Conservation (phyloP, 2,329 filamentous ascomycete species). For the Fusarium annulatum region DNA sequence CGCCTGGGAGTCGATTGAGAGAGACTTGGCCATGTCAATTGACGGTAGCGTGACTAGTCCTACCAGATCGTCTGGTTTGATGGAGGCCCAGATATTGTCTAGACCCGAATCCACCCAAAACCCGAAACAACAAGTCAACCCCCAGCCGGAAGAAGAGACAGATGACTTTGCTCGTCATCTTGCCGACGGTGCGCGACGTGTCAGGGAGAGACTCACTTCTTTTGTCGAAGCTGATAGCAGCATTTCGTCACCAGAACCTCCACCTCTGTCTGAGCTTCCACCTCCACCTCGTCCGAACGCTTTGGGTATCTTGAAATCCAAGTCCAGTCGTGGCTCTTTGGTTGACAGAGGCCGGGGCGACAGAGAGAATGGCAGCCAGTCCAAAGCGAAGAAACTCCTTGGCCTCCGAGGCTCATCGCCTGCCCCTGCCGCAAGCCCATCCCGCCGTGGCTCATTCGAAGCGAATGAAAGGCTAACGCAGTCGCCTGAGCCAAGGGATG, state of each 20-base stretch:
- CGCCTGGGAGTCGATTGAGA: slow-evolving; percentile 58
- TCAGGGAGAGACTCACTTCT: slow-evolving; percentile 78
- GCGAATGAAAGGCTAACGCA: slow-evolving; percentile 23
- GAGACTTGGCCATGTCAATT: slow-evolving; percentile 42
- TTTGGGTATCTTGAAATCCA: slow-evolving; percentile 72
- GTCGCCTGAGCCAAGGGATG: slow-evolving; percentile 30
- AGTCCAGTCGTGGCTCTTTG: slow-evolving; percentile 75
- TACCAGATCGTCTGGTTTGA: slow-evolving; percentile 32
- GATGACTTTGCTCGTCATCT: slow-evolving; percentile 79
- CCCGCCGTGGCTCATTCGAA: slow-evolving; percentile 49
- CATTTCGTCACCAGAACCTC: slow-evolving; percentile 38
- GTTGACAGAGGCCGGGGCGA: slow-evolving; percentile 59
- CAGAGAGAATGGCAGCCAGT: slow-evolving; percentile 52
- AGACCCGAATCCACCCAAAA: slow-evolving; percentile 12
- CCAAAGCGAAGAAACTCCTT: slow-evolving; percentile 71
- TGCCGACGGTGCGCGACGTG: slow-evolving; percentile 74
- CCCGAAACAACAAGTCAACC: slow-evolving; percentile 50
- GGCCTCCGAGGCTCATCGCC: slow-evolving; percentile 63
- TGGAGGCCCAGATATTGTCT: slow-evolving; percentile 27
- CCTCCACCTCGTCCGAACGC: slow-evolving; percentile 62
- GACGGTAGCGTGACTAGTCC: slow-evolving; percentile 39
- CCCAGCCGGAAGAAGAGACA: slow-evolving; percentile 62
- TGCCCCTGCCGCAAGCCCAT: slow-evolving; percentile 55
- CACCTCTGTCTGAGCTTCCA: slow-evolving; percentile 55
- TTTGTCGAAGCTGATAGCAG: slow-evolving; percentile 72